These are phyloP conservation scores for Mytilinidion resinicola DNA, from an alignment of 495 filamentous ascomycete genomes.

Conservation along the genomic window DNA sequence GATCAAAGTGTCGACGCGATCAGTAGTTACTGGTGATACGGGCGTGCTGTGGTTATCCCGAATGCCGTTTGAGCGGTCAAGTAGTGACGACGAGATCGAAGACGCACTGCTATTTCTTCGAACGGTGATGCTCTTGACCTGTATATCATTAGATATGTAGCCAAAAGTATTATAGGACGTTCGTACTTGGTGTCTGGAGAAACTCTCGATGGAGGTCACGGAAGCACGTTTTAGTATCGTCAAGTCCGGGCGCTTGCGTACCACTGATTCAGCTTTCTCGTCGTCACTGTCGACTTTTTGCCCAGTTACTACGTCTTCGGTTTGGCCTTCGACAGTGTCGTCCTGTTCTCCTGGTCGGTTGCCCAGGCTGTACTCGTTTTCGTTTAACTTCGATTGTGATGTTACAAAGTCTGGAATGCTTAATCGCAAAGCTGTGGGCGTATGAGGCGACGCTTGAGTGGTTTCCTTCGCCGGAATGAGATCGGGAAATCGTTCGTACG, in stretches of 20 bases:
- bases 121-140: conserved; percentile 2
- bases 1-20: neutral
- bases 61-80: neutral
- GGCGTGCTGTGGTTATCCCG: neutral
- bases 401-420: too few relatives aligned
- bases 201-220: conserved; percentile 26
- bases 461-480: too few relatives aligned
- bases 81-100: neutral
- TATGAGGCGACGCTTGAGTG: too few relatives aligned
- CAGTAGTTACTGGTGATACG: neutral
- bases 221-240: conserved; percentile 25
- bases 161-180: neutral
- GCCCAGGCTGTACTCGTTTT: too few relatives aligned
- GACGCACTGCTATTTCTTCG: conserved; percentile 1
- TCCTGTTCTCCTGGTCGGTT: too few relatives aligned
- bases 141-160: neutral
- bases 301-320: too few relatives aligned
- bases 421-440: too few relatives aligned
- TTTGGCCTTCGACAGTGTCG: too few relatives aligned
- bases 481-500: too few relatives aligned
- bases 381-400: too few relatives aligned
- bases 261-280: neutral
- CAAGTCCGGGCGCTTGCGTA: neutral
- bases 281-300: too few relatives aligned
- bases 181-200: conserved; percentile 20